Conservation (phyloP, 2,329 filamentous ascomycete genomes). For the Metarhizium brunneum region DNA sequence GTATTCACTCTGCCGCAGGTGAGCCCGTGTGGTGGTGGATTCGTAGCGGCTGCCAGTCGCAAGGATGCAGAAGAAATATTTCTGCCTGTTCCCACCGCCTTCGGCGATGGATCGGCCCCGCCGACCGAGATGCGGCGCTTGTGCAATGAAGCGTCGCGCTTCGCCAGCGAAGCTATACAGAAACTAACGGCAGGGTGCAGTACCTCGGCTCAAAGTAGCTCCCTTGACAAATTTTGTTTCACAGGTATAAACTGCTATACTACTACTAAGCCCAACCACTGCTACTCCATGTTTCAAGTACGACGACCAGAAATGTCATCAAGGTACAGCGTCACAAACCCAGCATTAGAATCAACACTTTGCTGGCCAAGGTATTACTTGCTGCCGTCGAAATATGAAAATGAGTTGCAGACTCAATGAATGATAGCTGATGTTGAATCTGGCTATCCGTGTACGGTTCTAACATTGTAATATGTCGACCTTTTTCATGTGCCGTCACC, state of each 20-base stretch:
- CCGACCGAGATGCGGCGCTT: neutral
- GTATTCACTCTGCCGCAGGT: neutral
- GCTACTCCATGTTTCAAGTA: neutral
- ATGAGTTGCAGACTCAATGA: no score
- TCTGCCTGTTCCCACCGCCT: slow-evolving; percentile 31
- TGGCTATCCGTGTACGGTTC: no score
- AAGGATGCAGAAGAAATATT: slow-evolving; percentile 22
- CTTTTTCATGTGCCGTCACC: no score
- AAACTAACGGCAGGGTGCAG: neutral
- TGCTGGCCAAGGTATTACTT: no score
- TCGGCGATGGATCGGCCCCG: slow-evolving; percentile 3
- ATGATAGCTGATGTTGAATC: no score
- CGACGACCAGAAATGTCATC: no score
- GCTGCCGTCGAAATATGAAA: no score
- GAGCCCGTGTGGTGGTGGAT: neutral
- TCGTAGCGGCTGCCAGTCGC: neutral
- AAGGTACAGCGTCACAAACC: no score
- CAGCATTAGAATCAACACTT: no score
- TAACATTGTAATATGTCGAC: no score
- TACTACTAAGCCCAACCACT: neutral
- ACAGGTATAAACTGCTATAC: neutral
- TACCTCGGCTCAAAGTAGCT: neutral
- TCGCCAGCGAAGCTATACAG: no score
- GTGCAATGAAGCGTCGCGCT: neutral
- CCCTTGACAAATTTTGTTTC: no score